Conservation (phyloP, 73 alveolate genomes). For the Paramecium caudatum region DNA sequence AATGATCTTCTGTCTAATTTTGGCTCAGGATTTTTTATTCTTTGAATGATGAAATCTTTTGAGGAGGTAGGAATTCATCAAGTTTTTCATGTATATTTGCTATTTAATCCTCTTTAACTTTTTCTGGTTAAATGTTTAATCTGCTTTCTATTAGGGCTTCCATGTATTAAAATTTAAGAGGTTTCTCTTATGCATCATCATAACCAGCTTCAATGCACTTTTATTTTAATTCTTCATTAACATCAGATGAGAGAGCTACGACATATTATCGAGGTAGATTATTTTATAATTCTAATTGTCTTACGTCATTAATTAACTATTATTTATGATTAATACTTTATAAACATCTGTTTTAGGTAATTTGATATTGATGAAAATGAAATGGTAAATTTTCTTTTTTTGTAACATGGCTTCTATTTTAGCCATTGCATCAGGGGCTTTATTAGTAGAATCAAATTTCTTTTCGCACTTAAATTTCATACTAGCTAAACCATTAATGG, state of each 20-base stretch:
- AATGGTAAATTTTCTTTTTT: constrained; percentile 30
- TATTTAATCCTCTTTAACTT: background rate
- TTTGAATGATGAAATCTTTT: background rate
- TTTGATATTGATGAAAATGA: constrained; percentile 10
- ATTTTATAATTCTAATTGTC: background rate
- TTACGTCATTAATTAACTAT: constrained; percentile 28
- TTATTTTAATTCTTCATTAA: background rate
- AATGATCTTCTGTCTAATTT: background rate
- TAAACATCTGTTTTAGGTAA: background rate
- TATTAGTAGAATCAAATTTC: background rate
- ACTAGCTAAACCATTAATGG: background rate
- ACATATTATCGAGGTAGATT: constrained; percentile 8
- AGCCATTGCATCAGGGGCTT: background rate
- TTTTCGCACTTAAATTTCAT: background rate
- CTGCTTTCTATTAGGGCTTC: constrained; percentile 9
- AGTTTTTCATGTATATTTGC: background rate
- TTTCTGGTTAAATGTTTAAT: background rate
- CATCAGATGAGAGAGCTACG: background rate
- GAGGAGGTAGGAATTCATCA: background rate
- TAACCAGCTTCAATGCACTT: background rate
- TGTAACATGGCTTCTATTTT: background rate
- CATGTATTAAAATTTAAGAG: background rate
- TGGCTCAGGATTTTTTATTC: background rate
- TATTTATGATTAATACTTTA: background rate
- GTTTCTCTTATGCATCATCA: constrained; percentile 55